Evolutionary conservation across 2,329 filamentous ascomycete species (phyloP).

Genomic region (Allantophomopsis cytisporea): DNA sequence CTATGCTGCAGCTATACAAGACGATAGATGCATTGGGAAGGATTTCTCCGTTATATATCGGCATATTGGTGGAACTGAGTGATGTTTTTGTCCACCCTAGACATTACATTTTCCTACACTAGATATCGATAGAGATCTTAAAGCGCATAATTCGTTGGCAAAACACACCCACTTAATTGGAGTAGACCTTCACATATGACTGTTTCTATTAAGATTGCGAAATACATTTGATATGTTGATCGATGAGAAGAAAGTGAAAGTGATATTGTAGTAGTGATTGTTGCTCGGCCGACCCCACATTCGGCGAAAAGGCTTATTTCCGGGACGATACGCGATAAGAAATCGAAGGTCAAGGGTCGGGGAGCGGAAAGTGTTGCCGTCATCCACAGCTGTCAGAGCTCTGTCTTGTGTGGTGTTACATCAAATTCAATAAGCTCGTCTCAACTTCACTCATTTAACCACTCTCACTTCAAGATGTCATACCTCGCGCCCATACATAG

Average conservation of each 20-base stretch:
- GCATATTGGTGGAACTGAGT: conserved; percentile 45
- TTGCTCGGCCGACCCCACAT: too few species aligned
- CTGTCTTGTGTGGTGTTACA: too few species aligned
- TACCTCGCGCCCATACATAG: conserved; percentile 90
- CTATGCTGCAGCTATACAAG: conserved; percentile 51
- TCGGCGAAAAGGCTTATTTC: too few species aligned
- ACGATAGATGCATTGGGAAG: conserved; percentile 48
- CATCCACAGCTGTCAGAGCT: not conserved
- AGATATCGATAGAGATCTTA: too few species aligned
- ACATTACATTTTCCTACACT: too few species aligned
- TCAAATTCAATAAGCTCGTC: too few species aligned
- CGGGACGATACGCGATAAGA: too few species aligned
- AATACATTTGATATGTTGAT: too few species aligned
- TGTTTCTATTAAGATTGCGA: not conserved
- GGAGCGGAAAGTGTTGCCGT: not conserved
- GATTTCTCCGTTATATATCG: conserved; percentile 77
- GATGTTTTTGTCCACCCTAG: too few species aligned
- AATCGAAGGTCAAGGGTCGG: too few species aligned
- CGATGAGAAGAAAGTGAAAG: too few species aligned
- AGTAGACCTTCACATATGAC: not conserved
- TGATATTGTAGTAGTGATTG: too few species aligned
- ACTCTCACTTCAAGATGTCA: conserved; percentile 46
- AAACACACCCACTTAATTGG: not conserved
- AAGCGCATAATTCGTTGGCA: not conserved
- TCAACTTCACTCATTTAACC: not conserved